Conservation (phyloP, 106 monocot genomes). For the Apostasia shenzhenica region DNA sequence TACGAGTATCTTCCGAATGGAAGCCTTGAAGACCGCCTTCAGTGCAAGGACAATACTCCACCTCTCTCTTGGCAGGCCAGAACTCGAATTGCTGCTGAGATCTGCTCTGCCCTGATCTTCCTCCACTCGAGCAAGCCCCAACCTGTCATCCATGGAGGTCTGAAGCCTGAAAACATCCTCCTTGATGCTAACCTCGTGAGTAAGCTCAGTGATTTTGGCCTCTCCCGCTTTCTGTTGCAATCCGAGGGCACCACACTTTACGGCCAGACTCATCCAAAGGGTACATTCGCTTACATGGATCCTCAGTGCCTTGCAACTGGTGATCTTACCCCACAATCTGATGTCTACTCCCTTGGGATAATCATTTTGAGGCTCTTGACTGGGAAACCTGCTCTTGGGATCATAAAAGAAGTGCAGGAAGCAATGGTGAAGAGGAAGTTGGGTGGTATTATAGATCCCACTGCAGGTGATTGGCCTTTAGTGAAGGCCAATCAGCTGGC, state of each 20-base stretch:
- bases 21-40: conserved; percentile 38
- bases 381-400: conserved; percentile 29
- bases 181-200: conserved; percentile 43
- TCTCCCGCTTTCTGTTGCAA: conserved; percentile 22
- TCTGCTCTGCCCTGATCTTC: conserved; percentile 42
- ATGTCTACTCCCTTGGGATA: conserved; percentile 50
- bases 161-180: conserved; percentile 41
- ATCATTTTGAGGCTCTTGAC: conserved; percentile 38
- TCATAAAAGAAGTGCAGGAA: conserved; percentile 28
- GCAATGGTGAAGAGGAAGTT: conserved; percentile 24
- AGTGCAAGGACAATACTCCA: conserved; percentile 17
- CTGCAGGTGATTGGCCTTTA: conserved; percentile 51
- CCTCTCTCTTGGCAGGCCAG: conserved; percentile 41
- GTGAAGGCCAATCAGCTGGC: conserved; percentile 34
- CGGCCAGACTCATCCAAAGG: conserved; percentile 15
- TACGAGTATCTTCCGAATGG: conserved; percentile 47
- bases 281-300: conserved; percentile 34
- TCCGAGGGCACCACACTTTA: conserved; percentile 14
- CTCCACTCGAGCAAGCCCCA: conserved; percentile 48
- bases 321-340: conserved; percentile 29
- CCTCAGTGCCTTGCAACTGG: conserved; percentile 39
- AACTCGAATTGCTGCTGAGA: conserved; percentile 33
- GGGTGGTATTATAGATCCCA: conserved; percentile 26
- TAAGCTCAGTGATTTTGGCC: conserved; percentile 44
- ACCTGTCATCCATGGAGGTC: conserved; percentile 38